A percentile compares a stretch with the other conserved stretches of the same genome.
phyloP scores from a whole-genome alignment of 257 asterid species.

The Apocynum venetum region DNA sequence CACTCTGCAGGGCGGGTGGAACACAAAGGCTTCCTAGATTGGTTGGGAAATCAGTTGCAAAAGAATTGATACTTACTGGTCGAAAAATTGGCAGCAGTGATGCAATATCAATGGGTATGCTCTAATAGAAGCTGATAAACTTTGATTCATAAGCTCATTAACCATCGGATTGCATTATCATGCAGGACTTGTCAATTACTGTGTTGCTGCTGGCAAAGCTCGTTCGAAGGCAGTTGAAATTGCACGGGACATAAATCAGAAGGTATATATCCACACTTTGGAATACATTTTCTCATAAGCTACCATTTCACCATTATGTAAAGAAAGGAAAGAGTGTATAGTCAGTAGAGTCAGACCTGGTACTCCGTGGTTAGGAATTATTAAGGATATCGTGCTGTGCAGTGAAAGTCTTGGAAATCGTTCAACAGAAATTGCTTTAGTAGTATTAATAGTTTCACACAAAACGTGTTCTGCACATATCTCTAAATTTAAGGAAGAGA shows the following conservation, averaged over 20 bases:
- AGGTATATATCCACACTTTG: conserved; percentile 38
- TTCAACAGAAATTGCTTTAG: neutral
- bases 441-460: neutral
- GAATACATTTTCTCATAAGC: neutral
- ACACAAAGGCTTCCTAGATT: conserved; percentile 94
- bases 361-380: neutral
- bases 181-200: conserved; percentile 85
- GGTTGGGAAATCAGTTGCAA: conserved; percentile 80
- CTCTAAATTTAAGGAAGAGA: neutral
- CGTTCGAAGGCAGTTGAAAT: conserved; percentile 74
- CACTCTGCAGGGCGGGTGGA: conserved; percentile 83
- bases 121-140: neutral
- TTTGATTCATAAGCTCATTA: neutral
- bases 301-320: neutral
- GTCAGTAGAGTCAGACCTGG: neutral
- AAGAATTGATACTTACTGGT: conserved; percentile 65
- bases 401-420: neutral
- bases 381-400: neutral
- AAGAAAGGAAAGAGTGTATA: neutral
- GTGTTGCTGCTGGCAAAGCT: conserved; percentile 82
- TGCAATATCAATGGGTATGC: conserved; percentile 31
- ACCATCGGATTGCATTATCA: conserved; percentile 10
- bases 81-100: conserved; percentile 32
- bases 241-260: conserved; percentile 67
- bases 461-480: neutral